Evolutionary conservation across 2,329 filamentous ascomycete species (phyloP), one percentile per base, ranked within the genome.

Genomic region (Coniella vitis): DNA sequence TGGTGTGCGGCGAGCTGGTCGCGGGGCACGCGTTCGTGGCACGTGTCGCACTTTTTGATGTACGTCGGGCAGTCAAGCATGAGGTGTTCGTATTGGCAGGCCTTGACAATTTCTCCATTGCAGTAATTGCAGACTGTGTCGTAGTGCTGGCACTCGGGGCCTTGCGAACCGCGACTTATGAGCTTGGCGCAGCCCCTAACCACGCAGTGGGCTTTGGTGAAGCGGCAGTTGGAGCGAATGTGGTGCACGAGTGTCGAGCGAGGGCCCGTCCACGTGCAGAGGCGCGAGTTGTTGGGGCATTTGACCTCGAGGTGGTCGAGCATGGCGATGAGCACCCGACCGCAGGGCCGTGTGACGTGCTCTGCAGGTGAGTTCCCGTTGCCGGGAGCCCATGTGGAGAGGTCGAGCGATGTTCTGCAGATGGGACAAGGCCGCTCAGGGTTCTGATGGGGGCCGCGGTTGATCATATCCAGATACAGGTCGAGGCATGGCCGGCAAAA

Each of bases 401-500:
- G 48, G 37, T 57, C 54, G 21, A 72, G 55, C 2, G 66, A 64
- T 13, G 69, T 69, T n/a, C 80, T 71, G 60, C 83, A 80, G 48
- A 83, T 73, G 2, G 80, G 80, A 51, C 80, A 84, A 31, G 69
- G 63, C 48, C 68, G 60, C 45, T 67, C 70, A 10, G 25, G 10
- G 31, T 68, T 59, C 45, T 65, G 61, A 46, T 71, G 69, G 29
- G 68, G 58, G 43, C 65, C 61, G 42, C 71, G 65, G 7, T 8
- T 21, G 38, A 16, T 20, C 37, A 17, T 38, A 34, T 19, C 37
- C 25, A 31, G 44, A 34, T 22, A 72, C 67, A 52, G 65, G 38
- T 64, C 57, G 21, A 84, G 67, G 58, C 81, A 85, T 4, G 69
- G 68, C 45, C 74, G 72, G 58, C 81, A 85, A 60, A 85, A 85